A percentile compares a stretch with the other conserved stretches of the same genome.
Evolutionary conservation across 768 basidiomycete genomes (phyloP).

Genomic region (Candolleomyces aberdarensis): DNA sequence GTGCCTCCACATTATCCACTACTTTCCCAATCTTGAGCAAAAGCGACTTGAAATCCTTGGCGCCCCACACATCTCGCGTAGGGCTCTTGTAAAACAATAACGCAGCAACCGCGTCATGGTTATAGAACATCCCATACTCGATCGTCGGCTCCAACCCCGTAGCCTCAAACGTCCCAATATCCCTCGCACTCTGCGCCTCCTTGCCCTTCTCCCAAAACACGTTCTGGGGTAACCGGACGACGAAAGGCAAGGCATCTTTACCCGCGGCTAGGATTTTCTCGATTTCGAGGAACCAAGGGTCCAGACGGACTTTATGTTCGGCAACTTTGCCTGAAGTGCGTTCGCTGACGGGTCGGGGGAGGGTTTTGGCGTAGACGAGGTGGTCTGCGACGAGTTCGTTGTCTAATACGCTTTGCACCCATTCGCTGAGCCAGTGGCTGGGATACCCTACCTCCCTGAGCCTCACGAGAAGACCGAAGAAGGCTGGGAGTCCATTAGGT

Average conservation of each 20-base stretch:
- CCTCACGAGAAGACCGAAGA: conserved; percentile 28
- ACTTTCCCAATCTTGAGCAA: not conserved
- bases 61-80: not conserved
- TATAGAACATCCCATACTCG: conserved; percentile 13
- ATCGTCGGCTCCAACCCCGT: conserved; percentile 12
- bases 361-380: conserved; percentile 19
- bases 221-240: conserved; percentile 16
- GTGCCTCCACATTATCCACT: not conserved
- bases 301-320: conserved; percentile 21
- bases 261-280: conserved; percentile 21
- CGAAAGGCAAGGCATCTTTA: conserved; percentile 19
- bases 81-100: conserved; percentile 12
- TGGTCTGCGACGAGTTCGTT: conserved; percentile 23
- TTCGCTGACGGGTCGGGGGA: conserved; percentile 24
- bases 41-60: not conserved
- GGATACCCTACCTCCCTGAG: conserved; percentile 33
- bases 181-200: conserved; percentile 11
- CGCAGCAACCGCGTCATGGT: conserved; percentile 15
- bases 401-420: conserved; percentile 22
- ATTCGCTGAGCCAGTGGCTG: conserved; percentile 33
- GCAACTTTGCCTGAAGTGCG: conserved; percentile 7
- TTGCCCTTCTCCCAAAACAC: conserved; percentile 6
- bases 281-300: conserved; percentile 25
- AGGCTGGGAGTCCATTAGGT: conserved; percentile 32
- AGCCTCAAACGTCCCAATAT: conserved; percentile 22